Base-by-base conservation (phyloP, 768 basidiomycete species). In the Holtermanniella nyarrowii region DNA sequence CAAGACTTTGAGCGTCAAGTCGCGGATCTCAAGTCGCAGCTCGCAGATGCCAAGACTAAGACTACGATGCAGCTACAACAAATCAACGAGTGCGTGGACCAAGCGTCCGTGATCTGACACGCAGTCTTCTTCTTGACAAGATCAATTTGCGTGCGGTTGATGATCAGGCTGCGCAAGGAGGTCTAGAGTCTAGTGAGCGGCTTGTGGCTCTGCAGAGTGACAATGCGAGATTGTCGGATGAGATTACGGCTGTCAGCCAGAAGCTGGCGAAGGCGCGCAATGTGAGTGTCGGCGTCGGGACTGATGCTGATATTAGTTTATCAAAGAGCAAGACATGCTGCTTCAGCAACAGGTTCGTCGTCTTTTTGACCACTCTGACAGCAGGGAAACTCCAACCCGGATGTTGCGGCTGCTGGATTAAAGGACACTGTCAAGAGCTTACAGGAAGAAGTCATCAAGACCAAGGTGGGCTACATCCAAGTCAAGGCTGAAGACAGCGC, bases 311-410 rank as follows among this genome's bases (percentile, higher is more conserved):
- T 24, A 16, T 18, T 62, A 91, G 86, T 90, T 93, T 71, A 88
- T 96, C 75, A 88, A 88, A 68, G 78, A 82, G 26, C 90, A 93
- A 69, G 89, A 95, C 73, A 85, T 85, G 57, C 76, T 88, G 24
- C 84, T 90, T 73, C 85, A 84, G 59, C 11, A 24, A 20, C 27
- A 18, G 25, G 44, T 44, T 14, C 44, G 49, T 57, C 42, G 12
- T 3, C 20, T 31, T 5, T 23, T n/a, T 2, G 26, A 46, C 31
- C 26, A 39, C 18, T 24, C 42, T 12, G 42, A 22, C 24, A 48
- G 51, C 31, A 54, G 46, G 31, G 57, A 58, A 55, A 50, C 49
- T 22, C 53, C 51, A 80, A 46, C 77, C 77, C 59, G 74, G 73
- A 25, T 75, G 74, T 20, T 61, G 72, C 49, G 26, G 70, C 78